phyloP scores from a whole-genome alignment of 306 rosid genomes.

The Quercus suber region DNA sequence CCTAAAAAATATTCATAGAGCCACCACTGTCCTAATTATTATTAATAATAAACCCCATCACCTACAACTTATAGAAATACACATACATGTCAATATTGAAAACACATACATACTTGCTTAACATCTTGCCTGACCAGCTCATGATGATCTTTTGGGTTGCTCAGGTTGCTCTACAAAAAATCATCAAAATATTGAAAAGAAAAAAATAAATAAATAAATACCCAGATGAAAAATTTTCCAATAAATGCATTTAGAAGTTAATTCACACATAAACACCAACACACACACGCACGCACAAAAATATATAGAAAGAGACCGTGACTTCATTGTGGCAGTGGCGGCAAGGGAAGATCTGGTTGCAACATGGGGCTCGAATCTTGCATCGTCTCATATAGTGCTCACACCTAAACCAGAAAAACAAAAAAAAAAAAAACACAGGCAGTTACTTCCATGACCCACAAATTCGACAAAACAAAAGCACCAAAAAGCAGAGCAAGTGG shows the following conservation, averaged over 20 bases:
- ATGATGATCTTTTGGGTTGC: conserved; percentile 48
- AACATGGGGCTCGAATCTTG: conserved; percentile 72
- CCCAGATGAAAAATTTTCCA: neutral
- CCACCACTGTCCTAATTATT: too few relatives aligned
- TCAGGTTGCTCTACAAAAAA: conserved; percentile 40
- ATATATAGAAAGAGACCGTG: conserved; percentile 29
- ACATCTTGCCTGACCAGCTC: conserved; percentile 61
- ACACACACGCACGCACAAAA: neutral
- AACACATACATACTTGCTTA: conserved; percentile 36
- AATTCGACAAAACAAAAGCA: neutral
- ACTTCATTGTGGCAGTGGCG: conserved; percentile 82
- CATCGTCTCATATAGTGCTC: conserved; percentile 61
- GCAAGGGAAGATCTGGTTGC: conserved; percentile 57
- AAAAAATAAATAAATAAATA: neutral
- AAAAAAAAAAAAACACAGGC: neutral
- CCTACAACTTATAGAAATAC: too few relatives aligned
- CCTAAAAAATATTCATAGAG: too few relatives aligned
- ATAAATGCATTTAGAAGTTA: neutral
- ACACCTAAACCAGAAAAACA: conserved; percentile 36
- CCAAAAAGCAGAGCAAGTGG: neutral
- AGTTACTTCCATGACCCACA: neutral
- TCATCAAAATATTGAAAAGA: neutral
- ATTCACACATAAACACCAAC: neutral
- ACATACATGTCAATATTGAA: too few relatives aligned
- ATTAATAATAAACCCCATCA: too few relatives aligned